A percentile compares a stretch with the other conserved stretches of the same genome.
Evolutionary conservation across 2,329 filamentous ascomycete species (phyloP).

Genomic region (Xenoacremonium recifei): DNA sequence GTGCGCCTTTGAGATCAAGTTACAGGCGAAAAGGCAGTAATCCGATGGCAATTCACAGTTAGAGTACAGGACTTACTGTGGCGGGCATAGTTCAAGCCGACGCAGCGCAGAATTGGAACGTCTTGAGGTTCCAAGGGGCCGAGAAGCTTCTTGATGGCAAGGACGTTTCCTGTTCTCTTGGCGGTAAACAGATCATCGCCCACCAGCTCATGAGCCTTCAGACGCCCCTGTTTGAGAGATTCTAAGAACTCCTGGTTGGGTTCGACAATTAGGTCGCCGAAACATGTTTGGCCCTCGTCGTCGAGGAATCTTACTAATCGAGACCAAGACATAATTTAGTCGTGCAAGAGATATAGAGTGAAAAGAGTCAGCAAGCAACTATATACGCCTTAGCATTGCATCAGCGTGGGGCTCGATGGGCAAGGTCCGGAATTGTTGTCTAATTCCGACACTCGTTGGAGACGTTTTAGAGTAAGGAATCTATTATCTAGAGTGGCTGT

Average conservation of each 20-base stretch:
- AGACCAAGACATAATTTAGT: conserved; percentile 7
- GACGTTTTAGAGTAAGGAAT: too few relatives aligned
- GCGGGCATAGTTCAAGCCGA: conserved; percentile 11
- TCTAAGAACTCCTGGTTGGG: conserved; percentile 2
- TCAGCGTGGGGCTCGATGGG: too few relatives aligned
- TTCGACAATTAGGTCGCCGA: conserved; percentile 4
- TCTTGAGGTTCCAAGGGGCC: conserved; percentile 4
- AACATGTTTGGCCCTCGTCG: background rate
- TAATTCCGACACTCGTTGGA: too few relatives aligned
- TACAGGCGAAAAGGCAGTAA: background rate
- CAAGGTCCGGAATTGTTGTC: too few relatives aligned
- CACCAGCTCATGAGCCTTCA: conserved; percentile 2
- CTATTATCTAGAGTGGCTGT: too few relatives aligned
- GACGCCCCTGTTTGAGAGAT: conserved; percentile 1
- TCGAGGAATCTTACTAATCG: conserved; percentile 8
- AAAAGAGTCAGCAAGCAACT: too few relatives aligned
- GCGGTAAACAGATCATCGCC: conserved; percentile 4
- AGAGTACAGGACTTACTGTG: conserved; percentile 5
- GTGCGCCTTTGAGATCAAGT: too few relatives aligned
- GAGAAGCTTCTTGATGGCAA: conserved; percentile 3
- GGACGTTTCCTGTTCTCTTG: conserved; percentile 1
- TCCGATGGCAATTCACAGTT: background rate
- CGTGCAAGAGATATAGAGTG: too few relatives aligned
- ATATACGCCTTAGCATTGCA: too few relatives aligned
- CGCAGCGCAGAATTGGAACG: conserved; percentile 8